A percentile compares a stretch with the other conserved stretches of the same genome.
These are phyloP conservation scores for Pseudogymnoascus sp. DNA, from an alignment of 2,329 filamentous ascomycete genomes.

Conservation along the genomic window DNA sequence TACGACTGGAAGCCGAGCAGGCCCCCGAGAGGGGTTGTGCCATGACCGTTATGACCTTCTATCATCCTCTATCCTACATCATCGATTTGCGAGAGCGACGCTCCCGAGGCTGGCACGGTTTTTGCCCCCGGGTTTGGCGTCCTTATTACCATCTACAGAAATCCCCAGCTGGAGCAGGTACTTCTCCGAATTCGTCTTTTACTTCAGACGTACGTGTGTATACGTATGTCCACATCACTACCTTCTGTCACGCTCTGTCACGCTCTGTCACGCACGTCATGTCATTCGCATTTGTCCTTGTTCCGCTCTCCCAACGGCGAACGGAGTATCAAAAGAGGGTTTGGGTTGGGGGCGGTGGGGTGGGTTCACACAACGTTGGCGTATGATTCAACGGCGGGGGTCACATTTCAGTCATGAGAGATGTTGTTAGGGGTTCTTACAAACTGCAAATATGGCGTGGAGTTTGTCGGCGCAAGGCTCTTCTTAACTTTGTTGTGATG, in stretches of 20 bases:
- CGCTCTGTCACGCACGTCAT: not conserved
- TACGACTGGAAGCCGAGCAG: not conserved
- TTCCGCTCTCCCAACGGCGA: constrained; percentile 8
- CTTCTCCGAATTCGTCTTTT: not conserved
- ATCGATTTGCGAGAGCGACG: constrained; percentile 5
- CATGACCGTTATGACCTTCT: constrained; percentile 9
- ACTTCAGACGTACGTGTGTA: not conserved
- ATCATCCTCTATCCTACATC: constrained; percentile 7
- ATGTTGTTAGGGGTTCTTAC: not conserved
- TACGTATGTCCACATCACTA: not conserved
- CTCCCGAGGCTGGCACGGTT: not conserved
- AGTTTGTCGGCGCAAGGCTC: constrained; percentile 7
- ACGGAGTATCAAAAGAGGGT: constrained; percentile 9
- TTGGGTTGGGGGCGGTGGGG: not conserved
- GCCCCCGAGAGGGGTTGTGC: not conserved
- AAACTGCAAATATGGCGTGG: constrained; percentile 5
- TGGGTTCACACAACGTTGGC: not conserved
- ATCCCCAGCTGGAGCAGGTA: not conserved
- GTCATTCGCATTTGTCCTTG: constrained; percentile 5
- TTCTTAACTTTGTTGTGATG: not conserved
- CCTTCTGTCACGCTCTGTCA: no score
- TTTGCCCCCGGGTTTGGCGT: not conserved
- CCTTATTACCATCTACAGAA: not conserved
- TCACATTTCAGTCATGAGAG: constrained; percentile 6
- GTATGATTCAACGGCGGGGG: not conserved